Conservation (phyloP, 345 rosid genomes). For the Lagerstroemia speciosa region DNA sequence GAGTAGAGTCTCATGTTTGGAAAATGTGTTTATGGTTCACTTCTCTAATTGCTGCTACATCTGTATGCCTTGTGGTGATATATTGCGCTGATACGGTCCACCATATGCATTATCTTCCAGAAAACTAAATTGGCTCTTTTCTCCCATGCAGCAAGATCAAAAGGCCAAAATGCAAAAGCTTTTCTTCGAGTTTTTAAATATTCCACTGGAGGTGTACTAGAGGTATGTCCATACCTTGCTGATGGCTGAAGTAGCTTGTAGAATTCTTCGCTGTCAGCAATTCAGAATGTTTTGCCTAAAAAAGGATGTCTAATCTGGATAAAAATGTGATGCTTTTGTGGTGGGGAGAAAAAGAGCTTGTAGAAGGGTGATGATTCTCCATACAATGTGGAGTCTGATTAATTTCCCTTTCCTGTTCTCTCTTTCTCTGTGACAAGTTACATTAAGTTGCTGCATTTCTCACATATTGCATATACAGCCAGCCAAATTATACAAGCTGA, state of each 20-base stretch:
- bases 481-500: constrained; percentile 87
- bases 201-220: constrained; percentile 92
- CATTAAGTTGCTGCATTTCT: neutral
- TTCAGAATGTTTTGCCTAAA: neutral
- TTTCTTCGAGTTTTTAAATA: constrained; percentile 90
- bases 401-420: neutral
- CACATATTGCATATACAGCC: constrained; percentile 38
- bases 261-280: neutral
- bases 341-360: neutral
- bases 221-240: constrained; percentile 64
- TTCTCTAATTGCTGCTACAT: neutral
- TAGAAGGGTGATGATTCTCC: neutral
- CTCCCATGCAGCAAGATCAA: constrained; percentile 55
- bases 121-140: constrained; percentile 5
- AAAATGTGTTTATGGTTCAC: neutral
- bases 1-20: neutral
- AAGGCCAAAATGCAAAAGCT: constrained; percentile 65
- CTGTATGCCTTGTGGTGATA: neutral
- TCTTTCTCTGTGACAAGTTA: neutral
- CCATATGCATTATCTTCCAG: neutral
- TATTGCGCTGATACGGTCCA: neutral
- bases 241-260: neutral
- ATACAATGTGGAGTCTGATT: neutral
- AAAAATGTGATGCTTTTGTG: neutral
- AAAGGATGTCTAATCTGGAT: neutral